Conservation (phyloP, 108 stramenopile species). For the Cyclotella baltica region DNA sequence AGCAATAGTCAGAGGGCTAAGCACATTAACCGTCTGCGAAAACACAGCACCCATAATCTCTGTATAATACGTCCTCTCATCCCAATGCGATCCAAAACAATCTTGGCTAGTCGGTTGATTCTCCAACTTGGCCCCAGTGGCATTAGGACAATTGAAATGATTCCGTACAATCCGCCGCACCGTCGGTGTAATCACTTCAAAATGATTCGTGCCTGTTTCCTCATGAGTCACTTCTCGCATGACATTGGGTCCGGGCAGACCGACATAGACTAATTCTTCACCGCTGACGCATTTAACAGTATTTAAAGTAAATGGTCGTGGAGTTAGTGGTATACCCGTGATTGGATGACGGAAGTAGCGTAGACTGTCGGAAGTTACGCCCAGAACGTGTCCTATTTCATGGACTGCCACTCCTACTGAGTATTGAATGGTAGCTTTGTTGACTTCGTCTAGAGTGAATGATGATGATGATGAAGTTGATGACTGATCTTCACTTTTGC, state of each 20-base stretch:
- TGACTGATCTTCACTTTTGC: not conserved
- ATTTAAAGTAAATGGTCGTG: slow-evolving; percentile 50
- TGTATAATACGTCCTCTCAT: slow-evolving; percentile 52
- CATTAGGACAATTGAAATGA: slow-evolving; percentile 57
- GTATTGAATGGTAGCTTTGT: slow-evolving; percentile 38
- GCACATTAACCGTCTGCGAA: slow-evolving; percentile 56
- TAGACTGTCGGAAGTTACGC: slow-evolving; percentile 53
- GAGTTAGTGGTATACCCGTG: slow-evolving; percentile 57
- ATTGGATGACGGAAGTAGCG: slow-evolving; percentile 56
- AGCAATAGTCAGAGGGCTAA: slow-evolving; percentile 59
- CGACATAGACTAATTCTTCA: slow-evolving; percentile 32
- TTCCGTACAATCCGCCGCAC: slow-evolving; percentile 58
- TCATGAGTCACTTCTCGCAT: slow-evolving; percentile 33
- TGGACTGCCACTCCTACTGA: slow-evolving; percentile 53
- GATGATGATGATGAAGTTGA: not conserved
- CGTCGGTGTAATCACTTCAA: slow-evolving; percentile 57
- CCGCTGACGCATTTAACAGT: slow-evolving; percentile 50
- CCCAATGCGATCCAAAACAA: slow-evolving; percentile 64
- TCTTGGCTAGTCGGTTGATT: slow-evolving; percentile 53
- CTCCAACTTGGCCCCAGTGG: slow-evolving; percentile 58
- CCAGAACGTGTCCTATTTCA: slow-evolving; percentile 65
- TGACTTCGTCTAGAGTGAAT: slow-evolving; percentile 10
- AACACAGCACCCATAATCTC: slow-evolving; percentile 70
- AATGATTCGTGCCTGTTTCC: slow-evolving; percentile 50
- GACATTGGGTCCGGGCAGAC: slow-evolving; percentile 37